Base-by-base conservation (phyloP, 1,139 yeast genomes). In the Hansenula anomala region DNA sequence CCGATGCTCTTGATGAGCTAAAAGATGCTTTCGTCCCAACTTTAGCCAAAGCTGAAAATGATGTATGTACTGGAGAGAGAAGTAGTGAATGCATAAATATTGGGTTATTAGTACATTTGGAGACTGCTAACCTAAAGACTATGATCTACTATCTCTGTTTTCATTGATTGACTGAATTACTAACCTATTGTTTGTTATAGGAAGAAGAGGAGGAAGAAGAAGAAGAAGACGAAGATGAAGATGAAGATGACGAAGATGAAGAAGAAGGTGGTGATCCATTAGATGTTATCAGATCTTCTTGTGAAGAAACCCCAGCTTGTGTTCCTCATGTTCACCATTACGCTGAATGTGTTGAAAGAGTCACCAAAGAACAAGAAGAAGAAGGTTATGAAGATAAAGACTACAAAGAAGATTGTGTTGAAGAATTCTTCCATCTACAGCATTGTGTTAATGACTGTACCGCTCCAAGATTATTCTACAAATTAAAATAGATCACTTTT, bases 331-430 rank as follows among this genome's bases (percentile, higher is more conserved):
- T 75, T 59, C 95, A 87, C 68, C 95, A 87, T 66, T 86, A 80
- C 69, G 84, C 84, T 39, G 95, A 87, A 67, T 87, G 96, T 74
- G 76, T 81, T 45, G 95, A 82, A 67, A 84, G 95, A 71, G 96
- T 87, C 52, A 80, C 89, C 50, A 75, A 79, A 63, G 92, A 78
- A 60, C 74, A 69, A 72, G 82, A 85, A 68, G 90, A 84, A 60
- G 79, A 71, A 54, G 94, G 67, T 48, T 85, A 86, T 62, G 92
- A 67, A 35, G 76, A 78, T 41, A 76, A 73, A 59, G 76, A 69
- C 11, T 73, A 84, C 73, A 85, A 87, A 69, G 96, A 87, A 71
- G 92, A 86, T 67, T 87, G 96, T 71, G 80, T 87, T 51, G 96
- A 87, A 68, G 96, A 87, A 69, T 87, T 80, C 69, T 87, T 86